A percentile compares a stretch with the other conserved stretches of the same genome.
These are phyloP conservation scores for Scutellaria barbata DNA, from an alignment of 257 asterid species.

Conservation along the genomic window DNA sequence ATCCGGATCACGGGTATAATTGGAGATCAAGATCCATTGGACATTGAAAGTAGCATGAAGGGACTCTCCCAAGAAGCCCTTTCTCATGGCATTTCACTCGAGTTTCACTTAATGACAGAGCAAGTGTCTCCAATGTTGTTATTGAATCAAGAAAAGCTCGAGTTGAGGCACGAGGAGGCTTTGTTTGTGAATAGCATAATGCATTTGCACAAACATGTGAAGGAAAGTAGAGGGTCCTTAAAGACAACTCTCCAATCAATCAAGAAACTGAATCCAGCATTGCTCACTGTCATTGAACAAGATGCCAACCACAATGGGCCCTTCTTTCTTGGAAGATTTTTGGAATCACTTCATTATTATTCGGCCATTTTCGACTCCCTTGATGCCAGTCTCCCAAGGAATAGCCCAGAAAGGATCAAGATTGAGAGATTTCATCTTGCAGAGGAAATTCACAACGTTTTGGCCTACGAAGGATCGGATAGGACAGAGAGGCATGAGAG, in stretches of 20 bases:
- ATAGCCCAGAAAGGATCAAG: conserved; percentile 46
- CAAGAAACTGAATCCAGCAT: conserved; percentile 49
- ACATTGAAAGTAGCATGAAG: conserved; percentile 42
- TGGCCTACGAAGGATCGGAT: conserved; percentile 58
- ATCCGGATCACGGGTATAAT: conserved; percentile 54
- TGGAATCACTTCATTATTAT: conserved; percentile 66
- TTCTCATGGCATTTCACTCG: conserved; percentile 40
- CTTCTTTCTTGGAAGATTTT: conserved; percentile 59
- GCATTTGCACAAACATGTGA: conserved; percentile 57
- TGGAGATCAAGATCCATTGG: conserved; percentile 42
- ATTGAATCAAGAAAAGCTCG: conserved; percentile 50
- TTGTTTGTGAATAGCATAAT: conserved; percentile 50
- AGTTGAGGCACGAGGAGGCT: conserved; percentile 45
- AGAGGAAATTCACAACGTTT: conserved; percentile 56
- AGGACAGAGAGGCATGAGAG: conserved; percentile 66
- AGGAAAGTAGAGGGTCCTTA: conserved; percentile 60
- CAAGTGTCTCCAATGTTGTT: conserved; percentile 37
- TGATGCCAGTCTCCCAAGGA: conserved; percentile 48
- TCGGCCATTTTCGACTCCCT: conserved; percentile 69
- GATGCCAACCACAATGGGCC: conserved; percentile 72
- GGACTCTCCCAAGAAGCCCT: conserved; percentile 41
- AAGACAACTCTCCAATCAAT: conserved; percentile 55
- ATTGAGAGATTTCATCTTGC: conserved; percentile 51
- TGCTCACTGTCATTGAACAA: conserved; percentile 65
- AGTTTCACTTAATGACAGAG: conserved; percentile 39